phyloP scores from a whole-genome alignment of 768 basidiomycete genomes.

The Trametes elegans region DNA sequence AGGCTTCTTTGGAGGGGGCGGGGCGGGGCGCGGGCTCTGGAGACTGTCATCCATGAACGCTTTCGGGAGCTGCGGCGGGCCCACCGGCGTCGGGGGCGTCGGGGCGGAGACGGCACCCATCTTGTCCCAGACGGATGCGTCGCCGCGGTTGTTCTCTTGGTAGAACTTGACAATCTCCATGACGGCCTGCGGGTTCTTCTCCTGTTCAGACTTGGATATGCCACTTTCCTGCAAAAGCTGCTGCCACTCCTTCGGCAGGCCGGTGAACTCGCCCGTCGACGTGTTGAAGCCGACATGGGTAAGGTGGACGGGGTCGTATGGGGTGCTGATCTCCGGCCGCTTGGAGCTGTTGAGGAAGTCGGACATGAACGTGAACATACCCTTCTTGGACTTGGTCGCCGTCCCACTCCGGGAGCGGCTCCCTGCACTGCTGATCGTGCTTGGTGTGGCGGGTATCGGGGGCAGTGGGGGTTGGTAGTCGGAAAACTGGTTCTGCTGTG shows the following conservation, averaged over 20 bases:
- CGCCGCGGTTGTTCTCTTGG: conserved; percentile 77
- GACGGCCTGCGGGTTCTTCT: conserved; percentile 96
- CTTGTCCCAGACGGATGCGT: conserved; percentile 72
- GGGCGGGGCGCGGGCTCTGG: conserved; percentile 46
- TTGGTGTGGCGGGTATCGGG: conserved; percentile 16
- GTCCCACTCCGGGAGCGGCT: conserved; percentile 44
- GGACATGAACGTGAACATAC: conserved; percentile 61
- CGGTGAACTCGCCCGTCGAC: conserved; percentile 97
- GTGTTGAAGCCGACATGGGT: conserved; percentile 99
- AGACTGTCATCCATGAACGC: conserved; percentile 46
- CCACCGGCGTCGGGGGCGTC: conserved; percentile 16
- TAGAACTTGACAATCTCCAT: conserved; percentile 99
- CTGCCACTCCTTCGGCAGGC: conserved; percentile 99
- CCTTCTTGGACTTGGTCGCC: conserved; percentile 51
- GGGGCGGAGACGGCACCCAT: conserved; percentile 39
- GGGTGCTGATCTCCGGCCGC: conserved; percentile 91
- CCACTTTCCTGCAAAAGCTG: conserved; percentile 94
- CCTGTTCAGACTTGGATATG: conserved; percentile 91
- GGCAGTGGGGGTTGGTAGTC: conserved; percentile 19
- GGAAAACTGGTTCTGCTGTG: conserved; percentile 15
- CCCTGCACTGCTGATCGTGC: conserved; percentile 25
- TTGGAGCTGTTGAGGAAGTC: conserved; percentile 77
- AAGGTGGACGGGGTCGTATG: conserved; percentile 98
- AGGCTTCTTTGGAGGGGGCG: conserved; percentile 43
- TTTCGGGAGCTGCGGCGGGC: conserved; percentile 5